A percentile compares a stretch with the other conserved stretches of the same genome.
Conservation (phyloP, 768 basidiomycete genomes). For the Russula sp. region DNA sequence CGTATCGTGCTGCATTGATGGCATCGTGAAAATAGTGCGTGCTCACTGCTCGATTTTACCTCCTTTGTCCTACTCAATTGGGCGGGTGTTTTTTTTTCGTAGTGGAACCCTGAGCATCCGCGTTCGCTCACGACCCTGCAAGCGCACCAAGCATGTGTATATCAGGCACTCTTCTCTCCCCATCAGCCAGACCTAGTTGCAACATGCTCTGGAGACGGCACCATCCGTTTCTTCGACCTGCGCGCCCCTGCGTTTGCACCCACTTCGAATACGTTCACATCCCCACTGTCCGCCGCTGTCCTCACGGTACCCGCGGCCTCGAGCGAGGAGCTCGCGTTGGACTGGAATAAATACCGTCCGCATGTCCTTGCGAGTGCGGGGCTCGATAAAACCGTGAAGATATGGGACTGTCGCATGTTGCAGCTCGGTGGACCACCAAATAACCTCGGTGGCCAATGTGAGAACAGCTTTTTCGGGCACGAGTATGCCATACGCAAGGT, state of each 20-base stretch:
- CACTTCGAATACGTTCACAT: conserved; percentile 48
- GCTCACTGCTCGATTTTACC: neutral
- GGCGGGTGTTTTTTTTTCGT: neutral
- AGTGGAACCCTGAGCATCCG: conserved; percentile 86
- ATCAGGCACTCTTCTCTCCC: conserved; percentile 88
- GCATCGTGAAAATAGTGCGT: conserved; percentile 77
- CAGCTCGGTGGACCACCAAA: conserved; percentile 37
- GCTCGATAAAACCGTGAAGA: conserved; percentile 66
- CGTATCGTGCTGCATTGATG: conserved; percentile 88
- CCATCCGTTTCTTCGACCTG: conserved; percentile 75
- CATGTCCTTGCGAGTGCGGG: conserved; percentile 69
- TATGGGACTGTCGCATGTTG: conserved; percentile 89
- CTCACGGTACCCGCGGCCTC: conserved; percentile 73
- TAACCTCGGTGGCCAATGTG: conserved; percentile 65
- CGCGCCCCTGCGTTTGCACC: conserved; percentile 54
- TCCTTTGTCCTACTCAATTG: neutral
- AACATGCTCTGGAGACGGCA: conserved; percentile 83
- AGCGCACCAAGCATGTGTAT: conserved; percentile 80
- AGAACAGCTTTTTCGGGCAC: conserved; percentile 68
- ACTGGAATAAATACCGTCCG: conserved; percentile 92
- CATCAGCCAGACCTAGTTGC: conserved; percentile 78
- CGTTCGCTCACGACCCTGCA: conserved; percentile 75
- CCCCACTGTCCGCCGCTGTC: conserved; percentile 60
- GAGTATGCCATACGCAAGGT: conserved; percentile 88
- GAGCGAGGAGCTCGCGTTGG: conserved; percentile 72